Conservation (phyloP, 116 monocot genomes). For the Thalassia testudinum region DNA sequence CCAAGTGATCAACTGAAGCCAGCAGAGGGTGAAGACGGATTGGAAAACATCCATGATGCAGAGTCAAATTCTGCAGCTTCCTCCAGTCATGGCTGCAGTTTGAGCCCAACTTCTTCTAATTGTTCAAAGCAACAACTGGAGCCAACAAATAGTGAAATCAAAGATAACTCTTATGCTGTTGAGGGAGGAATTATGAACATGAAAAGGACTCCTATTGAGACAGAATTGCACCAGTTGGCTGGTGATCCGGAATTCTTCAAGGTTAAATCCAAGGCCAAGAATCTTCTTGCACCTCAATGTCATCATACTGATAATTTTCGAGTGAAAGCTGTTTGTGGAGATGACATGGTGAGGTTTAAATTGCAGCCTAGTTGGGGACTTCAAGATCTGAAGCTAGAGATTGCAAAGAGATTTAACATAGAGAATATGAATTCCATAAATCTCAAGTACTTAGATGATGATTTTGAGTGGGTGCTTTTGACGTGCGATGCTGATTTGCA, state of each 20-base stretch:
- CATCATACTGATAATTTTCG: constrained; percentile 7
- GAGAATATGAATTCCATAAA: constrained; percentile 10
- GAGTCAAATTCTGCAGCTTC: constrained; percentile 26
- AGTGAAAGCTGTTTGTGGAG: constrained; percentile 39
- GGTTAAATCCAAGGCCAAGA: background rate
- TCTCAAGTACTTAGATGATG: constrained; percentile 70
- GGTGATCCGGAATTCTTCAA: background rate
- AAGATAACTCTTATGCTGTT: constrained; percentile 12
- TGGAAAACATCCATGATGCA: constrained; percentile 9
- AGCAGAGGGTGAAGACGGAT: constrained; percentile 6
- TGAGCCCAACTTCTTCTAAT: constrained; percentile 17
- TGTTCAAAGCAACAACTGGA: constrained; percentile 2
- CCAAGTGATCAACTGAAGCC: constrained; percentile 6
- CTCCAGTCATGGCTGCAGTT: constrained; percentile 31
- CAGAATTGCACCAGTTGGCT: constrained; percentile 2
- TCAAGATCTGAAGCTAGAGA: constrained; percentile 29
- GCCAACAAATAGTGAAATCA: constrained; percentile 1
- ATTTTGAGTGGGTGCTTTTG: constrained; percentile 56
- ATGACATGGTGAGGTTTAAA: constrained; percentile 38
- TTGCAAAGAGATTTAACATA: constrained; percentile 28
- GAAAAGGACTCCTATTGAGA: constrained; percentile 1
- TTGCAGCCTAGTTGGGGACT: constrained; percentile 31
- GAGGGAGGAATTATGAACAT: too few species aligned
- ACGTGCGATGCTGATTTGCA: constrained; percentile 56
- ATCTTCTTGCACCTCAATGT: background rate